Percentiles rank a stretch among this genome's conserved stretches.
These are phyloP conservation scores for Fusarium nelsonii DNA, from an alignment of 2,329 filamentous ascomycete species.

Conservation along the genomic window DNA sequence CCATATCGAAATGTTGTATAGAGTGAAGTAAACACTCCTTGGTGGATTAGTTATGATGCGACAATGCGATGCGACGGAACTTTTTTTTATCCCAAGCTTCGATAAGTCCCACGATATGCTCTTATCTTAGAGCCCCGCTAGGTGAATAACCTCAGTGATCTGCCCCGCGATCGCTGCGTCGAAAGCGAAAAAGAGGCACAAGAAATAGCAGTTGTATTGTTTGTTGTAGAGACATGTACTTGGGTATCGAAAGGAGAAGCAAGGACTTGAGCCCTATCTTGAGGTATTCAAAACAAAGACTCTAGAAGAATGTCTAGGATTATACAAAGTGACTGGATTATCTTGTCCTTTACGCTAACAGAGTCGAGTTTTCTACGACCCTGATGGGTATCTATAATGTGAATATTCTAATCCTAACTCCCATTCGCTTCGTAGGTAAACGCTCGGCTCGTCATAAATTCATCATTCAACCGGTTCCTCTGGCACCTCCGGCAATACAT, in stretches of 20 bases:
- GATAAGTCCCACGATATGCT: slow-evolving; percentile 37
- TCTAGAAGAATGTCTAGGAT: no score
- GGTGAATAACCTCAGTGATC: slow-evolving; percentile 13
- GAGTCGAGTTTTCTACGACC: no score
- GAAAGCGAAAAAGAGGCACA: neutral
- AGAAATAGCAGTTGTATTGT: neutral
- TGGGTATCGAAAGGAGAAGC: neutral
- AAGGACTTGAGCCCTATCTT: no score
- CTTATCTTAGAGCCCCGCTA: slow-evolving; percentile 39
- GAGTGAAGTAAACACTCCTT: neutral
- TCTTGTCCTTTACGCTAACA: no score
- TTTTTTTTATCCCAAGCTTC: slow-evolving; percentile 31
- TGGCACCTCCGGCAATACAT: slow-evolving; percentile 36
- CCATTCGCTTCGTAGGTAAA: neutral
- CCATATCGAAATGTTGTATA: slow-evolving; percentile 47
- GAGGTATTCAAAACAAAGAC: no score
- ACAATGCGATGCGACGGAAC: slow-evolving; percentile 5
- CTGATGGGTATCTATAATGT: slow-evolving; percentile 17
- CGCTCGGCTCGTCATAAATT: neutral
- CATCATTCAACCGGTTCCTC: neutral
- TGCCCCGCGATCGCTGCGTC: slow-evolving; percentile 26
- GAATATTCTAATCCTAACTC: slow-evolving; percentile 1
- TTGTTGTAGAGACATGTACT: neutral
- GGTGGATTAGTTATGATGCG: neutral
- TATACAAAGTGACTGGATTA: no score